These are phyloP conservation scores for Suillus bovinus DNA, from an alignment of 768 basidiomycete species.

Conservation along the genomic window DNA sequence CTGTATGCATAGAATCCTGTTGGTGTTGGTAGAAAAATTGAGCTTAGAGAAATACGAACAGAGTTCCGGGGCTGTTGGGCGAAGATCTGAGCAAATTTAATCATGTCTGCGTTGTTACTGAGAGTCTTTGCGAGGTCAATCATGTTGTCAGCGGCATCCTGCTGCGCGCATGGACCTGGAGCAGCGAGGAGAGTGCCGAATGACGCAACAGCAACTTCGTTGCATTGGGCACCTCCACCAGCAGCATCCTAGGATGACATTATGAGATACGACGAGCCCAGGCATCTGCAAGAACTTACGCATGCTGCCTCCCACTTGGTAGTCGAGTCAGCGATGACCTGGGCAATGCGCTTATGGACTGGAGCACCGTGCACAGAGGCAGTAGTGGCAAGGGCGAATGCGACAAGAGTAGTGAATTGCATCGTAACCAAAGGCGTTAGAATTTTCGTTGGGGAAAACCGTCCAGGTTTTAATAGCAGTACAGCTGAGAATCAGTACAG, in stretches of 20 bases:
- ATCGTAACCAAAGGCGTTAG: constrained; percentile 2
- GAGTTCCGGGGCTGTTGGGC: constrained; percentile 59
- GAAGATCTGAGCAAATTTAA: constrained; percentile 52
- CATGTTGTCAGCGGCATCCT: constrained; percentile 54
- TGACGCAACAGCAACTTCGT: constrained; percentile 53
- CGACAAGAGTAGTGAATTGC: constrained; percentile 16
- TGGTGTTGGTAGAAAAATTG: too few relatives aligned
- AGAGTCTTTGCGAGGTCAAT: constrained; percentile 46
- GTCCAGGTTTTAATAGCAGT: constrained; percentile 8
- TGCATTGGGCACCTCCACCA: constrained; percentile 58
- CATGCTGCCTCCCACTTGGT: constrained; percentile 49
- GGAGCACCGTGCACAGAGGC: constrained; percentile 38
- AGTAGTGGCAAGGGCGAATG: constrained; percentile 34
- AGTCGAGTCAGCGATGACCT: constrained; percentile 42
- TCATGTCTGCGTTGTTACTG: constrained; percentile 47
- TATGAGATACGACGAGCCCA: not conserved
- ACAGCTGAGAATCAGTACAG: constrained; percentile 7
- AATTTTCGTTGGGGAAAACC: not conserved
- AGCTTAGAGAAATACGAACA: constrained; percentile 29
- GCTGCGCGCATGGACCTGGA: constrained; percentile 54
- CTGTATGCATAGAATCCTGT: constrained; percentile 22
- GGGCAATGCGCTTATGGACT: constrained; percentile 47
- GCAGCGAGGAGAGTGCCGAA: constrained; percentile 62
- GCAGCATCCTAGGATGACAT: constrained; percentile 43
- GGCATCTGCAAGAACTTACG: constrained; percentile 32